phyloP scores from a whole-genome alignment of 2,329 filamentous ascomycete species.

The Pezicula neosporulosa region DNA sequence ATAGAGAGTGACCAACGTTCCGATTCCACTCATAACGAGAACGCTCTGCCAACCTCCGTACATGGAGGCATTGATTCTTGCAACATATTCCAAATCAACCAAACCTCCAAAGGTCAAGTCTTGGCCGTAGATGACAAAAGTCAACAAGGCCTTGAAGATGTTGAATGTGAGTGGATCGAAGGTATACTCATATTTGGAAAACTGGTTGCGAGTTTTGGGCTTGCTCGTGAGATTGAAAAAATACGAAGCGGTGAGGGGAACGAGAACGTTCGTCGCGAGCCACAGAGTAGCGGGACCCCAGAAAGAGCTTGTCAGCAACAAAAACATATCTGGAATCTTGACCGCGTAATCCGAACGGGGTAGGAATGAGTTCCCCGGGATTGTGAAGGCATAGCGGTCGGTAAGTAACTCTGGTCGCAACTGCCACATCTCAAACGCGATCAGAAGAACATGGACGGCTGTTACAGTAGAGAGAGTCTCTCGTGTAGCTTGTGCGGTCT shows the following conservation, averaged over 20 bases:
- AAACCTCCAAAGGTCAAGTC: slow-evolving; percentile 60
- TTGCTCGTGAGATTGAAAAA: slow-evolving; percentile 82
- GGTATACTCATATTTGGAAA: slow-evolving; percentile 48
- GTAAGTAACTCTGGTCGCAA: slow-evolving; percentile 70
- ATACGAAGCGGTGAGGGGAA: slow-evolving; percentile 74
- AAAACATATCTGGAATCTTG: slow-evolving; percentile 75
- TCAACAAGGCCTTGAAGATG: slow-evolving; percentile 78
- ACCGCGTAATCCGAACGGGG: slow-evolving; percentile 57
- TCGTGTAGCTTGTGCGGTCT: slow-evolving; percentile 62
- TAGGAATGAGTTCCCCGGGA: slow-evolving; percentile 58
- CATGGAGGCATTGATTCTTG: slow-evolving; percentile 60
- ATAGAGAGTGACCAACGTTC: slow-evolving; percentile 68
- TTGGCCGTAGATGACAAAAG: slow-evolving; percentile 76
- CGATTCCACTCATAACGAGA: slow-evolving; percentile 65
- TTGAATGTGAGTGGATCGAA: slow-evolving; percentile 90
- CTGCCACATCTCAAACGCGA: slow-evolving; percentile 66
- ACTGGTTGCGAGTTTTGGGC: slow-evolving; percentile 29
- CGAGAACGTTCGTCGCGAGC: slow-evolving; percentile 65
- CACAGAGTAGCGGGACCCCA: slow-evolving; percentile 81
- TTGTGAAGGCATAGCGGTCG: slow-evolving; percentile 67
- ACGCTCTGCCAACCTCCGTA: slow-evolving; percentile 71
- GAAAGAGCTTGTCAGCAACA: slow-evolving; percentile 72
- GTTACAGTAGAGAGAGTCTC: slow-evolving; percentile 69
- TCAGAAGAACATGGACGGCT: slow-evolving; percentile 65
- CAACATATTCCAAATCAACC: slow-evolving; percentile 56